Conservation (phyloP, 2,329 filamentous ascomycete species). For the Myriosclerotinia duriaeana region DNA sequence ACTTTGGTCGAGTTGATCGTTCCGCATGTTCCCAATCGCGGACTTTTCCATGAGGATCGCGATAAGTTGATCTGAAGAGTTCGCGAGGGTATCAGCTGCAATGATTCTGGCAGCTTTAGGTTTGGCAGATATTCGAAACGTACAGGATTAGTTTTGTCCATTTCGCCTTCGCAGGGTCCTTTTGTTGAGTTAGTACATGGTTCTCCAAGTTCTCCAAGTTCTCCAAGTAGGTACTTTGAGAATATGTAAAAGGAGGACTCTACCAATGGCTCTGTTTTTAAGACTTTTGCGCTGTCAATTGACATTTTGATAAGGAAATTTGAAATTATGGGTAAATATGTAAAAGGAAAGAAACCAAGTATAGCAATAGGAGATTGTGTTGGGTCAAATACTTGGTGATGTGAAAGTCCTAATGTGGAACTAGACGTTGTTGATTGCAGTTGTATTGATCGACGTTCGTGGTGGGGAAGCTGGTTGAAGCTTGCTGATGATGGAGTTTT, state of each 20-base stretch:
- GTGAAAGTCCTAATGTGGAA: constrained; percentile 20
- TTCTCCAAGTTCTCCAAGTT: not conserved
- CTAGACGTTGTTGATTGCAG: constrained; percentile 11
- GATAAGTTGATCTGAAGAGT: constrained; percentile 57
- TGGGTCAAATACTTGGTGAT: constrained; percentile 9
- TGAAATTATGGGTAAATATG: not conserved
- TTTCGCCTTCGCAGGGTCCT: constrained; percentile 48
- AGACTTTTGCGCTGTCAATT: constrained; percentile 11
- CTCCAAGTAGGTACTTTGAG: not conserved
- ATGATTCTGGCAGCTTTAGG: not conserved
- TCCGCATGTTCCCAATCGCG: constrained; percentile 73
- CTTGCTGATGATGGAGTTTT: not conserved
- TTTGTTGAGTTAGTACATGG: constrained; percentile 5
- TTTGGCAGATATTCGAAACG: constrained; percentile 27
- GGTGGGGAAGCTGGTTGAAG: constrained; percentile 7
- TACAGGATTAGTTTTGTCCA: constrained; percentile 63
- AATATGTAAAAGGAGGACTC: not conserved
- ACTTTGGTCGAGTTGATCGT: constrained; percentile 63
- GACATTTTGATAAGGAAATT: constrained; percentile 6
- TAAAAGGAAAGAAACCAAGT: not conserved
- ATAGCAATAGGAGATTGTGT: not conserved
- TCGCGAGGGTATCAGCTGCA: constrained; percentile 6
- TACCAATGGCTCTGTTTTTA: constrained; percentile 21
- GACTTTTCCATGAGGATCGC: constrained; percentile 57
- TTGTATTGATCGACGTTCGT: not conserved